These are phyloP conservation scores for Hypoxylon fragiforme DNA, from an alignment of 495 filamentous ascomycete species.

Conservation along the genomic window DNA sequence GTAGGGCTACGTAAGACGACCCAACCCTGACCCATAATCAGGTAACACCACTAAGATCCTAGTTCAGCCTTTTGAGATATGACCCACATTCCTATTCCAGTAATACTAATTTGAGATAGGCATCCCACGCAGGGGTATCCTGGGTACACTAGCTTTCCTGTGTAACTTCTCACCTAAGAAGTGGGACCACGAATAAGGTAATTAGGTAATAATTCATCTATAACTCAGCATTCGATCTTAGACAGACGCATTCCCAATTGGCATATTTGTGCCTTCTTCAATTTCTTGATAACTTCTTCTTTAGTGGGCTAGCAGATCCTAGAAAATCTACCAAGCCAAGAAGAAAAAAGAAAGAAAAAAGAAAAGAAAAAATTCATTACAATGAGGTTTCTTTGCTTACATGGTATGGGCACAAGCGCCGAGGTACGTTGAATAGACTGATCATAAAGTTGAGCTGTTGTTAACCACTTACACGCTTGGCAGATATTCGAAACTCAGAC, in stretches of 20 bases:
- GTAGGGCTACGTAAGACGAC: no score
- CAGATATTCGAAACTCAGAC: constrained; percentile 1
- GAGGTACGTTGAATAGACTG: background rate
- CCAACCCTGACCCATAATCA: no score
- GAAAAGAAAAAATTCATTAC: no score
- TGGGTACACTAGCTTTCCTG: background rate
- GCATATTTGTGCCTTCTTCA: no score
- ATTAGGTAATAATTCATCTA: no score
- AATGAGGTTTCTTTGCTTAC: constrained; percentile 3
- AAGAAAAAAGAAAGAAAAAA: no score
- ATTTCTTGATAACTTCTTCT: no score
- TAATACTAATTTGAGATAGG: no score
- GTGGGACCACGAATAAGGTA: no score
- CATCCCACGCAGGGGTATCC: background rate
- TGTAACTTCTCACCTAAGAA: background rate
- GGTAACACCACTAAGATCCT: background rate
- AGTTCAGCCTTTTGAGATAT: background rate
- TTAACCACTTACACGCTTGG: background rate
- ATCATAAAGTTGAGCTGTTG: no score
- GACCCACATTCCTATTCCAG: background rate
- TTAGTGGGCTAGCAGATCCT: background rate
- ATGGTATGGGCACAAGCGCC: constrained; percentile 1
- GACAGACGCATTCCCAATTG: no score
- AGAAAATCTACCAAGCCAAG: background rate
- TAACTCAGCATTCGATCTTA: no score